Evolutionary conservation across 176 grass and related monocot genomes (phyloP).

Genomic region (Canna indica): DNA sequence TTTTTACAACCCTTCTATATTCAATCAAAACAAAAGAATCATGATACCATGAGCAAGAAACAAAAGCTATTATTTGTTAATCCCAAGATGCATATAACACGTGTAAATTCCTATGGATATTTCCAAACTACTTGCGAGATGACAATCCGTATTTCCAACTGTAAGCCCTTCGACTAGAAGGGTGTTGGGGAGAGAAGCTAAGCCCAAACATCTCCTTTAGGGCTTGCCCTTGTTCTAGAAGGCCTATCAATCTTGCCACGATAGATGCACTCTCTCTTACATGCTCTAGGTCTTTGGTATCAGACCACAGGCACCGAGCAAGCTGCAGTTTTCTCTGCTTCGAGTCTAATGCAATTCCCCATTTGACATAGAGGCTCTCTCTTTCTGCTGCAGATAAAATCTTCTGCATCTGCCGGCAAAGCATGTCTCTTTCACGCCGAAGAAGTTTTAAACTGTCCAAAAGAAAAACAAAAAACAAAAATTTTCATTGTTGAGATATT

Average conservation of each 20-base stretch:
- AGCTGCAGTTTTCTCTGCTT: slow-evolving; percentile 77
- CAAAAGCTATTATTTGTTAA: neutral
- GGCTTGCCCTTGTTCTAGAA: slow-evolving; percentile 65
- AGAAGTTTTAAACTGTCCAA: slow-evolving; percentile 60
- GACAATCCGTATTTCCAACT: slow-evolving; percentile 65
- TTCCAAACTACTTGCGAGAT: slow-evolving; percentile 38
- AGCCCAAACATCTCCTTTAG: slow-evolving; percentile 98
- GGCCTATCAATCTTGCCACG: slow-evolving; percentile 67
- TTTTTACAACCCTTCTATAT: no score
- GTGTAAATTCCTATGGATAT: no score
- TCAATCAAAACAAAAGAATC: no score
- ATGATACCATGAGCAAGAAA: no score
- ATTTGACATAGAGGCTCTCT: slow-evolving; percentile 81
- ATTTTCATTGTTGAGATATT: no score
- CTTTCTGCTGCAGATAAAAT: slow-evolving; percentile 54
- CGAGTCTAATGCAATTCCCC: slow-evolving; percentile 64
- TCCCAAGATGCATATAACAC: no score
- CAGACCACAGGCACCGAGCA: slow-evolving; percentile 55
- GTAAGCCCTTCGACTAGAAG: slow-evolving; percentile 34
- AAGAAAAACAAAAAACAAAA: neutral
- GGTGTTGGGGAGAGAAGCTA: slow-evolving; percentile 67
- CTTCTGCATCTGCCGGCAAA: slow-evolving; percentile 80
- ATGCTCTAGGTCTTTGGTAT: slow-evolving; percentile 71
- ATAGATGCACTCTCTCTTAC: slow-evolving; percentile 76
- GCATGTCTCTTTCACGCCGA: slow-evolving; percentile 79